A percentile compares a stretch with the other conserved stretches of the same genome.
phyloP scores from a whole-genome alignment of 1,284 basidiomycete genomes.

The Cryptococcus sp. region DNA sequence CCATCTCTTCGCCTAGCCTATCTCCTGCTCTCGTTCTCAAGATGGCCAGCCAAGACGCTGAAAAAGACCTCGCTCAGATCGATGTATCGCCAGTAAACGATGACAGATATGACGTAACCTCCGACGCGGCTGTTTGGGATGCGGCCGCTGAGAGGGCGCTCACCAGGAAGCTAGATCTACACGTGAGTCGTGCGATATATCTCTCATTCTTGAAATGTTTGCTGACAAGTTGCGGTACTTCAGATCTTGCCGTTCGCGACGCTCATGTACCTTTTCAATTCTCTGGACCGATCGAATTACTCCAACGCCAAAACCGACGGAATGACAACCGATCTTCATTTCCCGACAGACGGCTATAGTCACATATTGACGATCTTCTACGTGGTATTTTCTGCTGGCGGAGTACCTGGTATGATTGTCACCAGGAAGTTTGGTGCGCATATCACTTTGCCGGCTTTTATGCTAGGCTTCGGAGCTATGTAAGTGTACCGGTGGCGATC shows the following conservation, averaged over 20 bases:
- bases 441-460: neutral
- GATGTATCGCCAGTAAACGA: no score
- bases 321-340: conserved; percentile 1
- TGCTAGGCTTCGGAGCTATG: neutral
- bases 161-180: conserved; percentile 2
- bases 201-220: neutral
- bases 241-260: conserved; percentile 1
- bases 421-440: conserved; percentile 2
- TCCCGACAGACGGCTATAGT: neutral
- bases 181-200: neutral
- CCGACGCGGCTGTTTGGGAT: no score
- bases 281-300: neutral
- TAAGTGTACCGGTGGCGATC: neutral
- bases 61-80: no score
- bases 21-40: no score
- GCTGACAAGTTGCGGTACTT: neutral
- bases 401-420: neutral
- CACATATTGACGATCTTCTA: neutral
- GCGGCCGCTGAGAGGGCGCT: neutral
- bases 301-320: neutral
- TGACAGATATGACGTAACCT: no score
- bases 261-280: conserved; percentile 1
- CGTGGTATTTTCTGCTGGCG: neutral
- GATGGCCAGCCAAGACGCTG: no score
- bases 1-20: no score